A percentile compares a stretch with the other conserved stretches of the same genome.
Evolutionary conservation across 805 yeast species (phyloP).

Genomic region (Wickerhamiella occidentalis): DNA sequence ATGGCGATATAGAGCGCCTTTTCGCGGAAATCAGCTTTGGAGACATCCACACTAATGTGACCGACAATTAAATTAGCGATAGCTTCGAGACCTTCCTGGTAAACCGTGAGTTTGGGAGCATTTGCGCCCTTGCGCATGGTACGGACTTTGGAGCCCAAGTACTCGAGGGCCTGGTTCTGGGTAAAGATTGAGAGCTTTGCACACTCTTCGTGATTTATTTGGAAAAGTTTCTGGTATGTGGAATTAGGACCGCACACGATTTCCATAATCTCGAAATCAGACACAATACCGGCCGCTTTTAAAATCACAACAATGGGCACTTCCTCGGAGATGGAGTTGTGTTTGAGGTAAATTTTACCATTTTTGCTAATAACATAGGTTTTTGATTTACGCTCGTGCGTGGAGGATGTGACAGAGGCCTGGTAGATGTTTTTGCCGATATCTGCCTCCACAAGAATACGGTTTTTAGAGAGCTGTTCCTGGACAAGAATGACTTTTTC

Average conservation of each 20-base stretch:
- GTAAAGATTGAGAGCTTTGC: slow-evolving; percentile 75
- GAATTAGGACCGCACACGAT: slow-evolving; percentile 86
- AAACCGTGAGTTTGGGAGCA: slow-evolving; percentile 60
- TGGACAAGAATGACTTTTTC: slow-evolving; percentile 94
- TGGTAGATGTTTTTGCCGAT: slow-evolving; percentile 89
- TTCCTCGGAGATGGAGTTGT: slow-evolving; percentile 90
- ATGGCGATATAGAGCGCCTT: slow-evolving; percentile 89
- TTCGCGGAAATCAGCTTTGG: slow-evolving; percentile 64
- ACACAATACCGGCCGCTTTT: slow-evolving; percentile 88
- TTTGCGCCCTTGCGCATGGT: slow-evolving; percentile 72
- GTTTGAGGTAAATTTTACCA: slow-evolving; percentile 79
- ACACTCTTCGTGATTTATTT: slow-evolving; percentile 88
- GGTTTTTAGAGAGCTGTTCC: slow-evolving; percentile 90
- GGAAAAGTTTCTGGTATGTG: slow-evolving; percentile 81
- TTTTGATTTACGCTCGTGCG: slow-evolving; percentile 96
- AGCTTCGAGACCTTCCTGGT: slow-evolving; percentile 92
- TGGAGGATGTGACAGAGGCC: slow-evolving; percentile 94
- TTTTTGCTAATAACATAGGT: slow-evolving; percentile 91
- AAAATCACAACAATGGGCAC: slow-evolving; percentile 85
- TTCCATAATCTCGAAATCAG: slow-evolving; percentile 88
- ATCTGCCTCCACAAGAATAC: slow-evolving; percentile 96
- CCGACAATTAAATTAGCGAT: slow-evolving; percentile 89
- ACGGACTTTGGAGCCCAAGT: slow-evolving; percentile 80
- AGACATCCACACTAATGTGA: slow-evolving; percentile 71
- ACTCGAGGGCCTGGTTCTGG: slow-evolving; percentile 87